Conservation (phyloP, 1,284 basidiomycete species). For the Papiliotrema terrestris region DNA sequence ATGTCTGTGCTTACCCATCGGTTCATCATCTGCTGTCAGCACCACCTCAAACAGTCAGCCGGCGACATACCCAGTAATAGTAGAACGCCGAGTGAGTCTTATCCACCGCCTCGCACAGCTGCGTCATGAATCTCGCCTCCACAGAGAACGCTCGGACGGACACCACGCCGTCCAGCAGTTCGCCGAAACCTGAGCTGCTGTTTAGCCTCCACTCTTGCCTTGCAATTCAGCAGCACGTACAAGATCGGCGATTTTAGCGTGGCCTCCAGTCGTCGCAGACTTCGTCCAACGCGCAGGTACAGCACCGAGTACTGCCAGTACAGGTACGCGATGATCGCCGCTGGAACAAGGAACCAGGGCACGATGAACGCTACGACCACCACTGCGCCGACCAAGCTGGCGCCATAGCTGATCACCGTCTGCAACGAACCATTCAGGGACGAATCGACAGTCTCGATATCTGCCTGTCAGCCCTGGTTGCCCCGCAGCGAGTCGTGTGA, state of each 20-base stretch:
- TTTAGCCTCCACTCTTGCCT: not conserved
- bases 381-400: conserved; percentile 66
- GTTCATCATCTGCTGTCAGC: conserved; percentile 61
- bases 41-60: not conserved
- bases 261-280: conserved; percentile 70
- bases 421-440: conserved; percentile 67
- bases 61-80: conserved; percentile 42
- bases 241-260: conserved; percentile 47
- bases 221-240: conserved; percentile 33
- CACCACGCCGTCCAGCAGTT: conserved; percentile 70
- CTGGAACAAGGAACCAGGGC: conserved; percentile 69
- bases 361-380: conserved; percentile 62
- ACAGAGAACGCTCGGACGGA: conserved; percentile 87
- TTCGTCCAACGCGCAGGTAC: conserved; percentile 66
- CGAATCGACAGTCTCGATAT: conserved; percentile 73
- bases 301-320: conserved; percentile 67
- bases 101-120: conserved; percentile 68
- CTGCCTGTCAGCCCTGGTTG: conserved; percentile 31
- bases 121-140: conserved; percentile 71
- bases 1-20: conserved; percentile 56
- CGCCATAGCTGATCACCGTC: conserved; percentile 67
- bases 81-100: conserved; percentile 52
- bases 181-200: conserved; percentile 62
- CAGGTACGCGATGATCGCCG: conserved; percentile 57
- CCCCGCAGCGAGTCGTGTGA: not conserved